Base-by-base conservation (phyloP, 2,329 filamentous ascomycete species). In the Venturia nashicola region DNA sequence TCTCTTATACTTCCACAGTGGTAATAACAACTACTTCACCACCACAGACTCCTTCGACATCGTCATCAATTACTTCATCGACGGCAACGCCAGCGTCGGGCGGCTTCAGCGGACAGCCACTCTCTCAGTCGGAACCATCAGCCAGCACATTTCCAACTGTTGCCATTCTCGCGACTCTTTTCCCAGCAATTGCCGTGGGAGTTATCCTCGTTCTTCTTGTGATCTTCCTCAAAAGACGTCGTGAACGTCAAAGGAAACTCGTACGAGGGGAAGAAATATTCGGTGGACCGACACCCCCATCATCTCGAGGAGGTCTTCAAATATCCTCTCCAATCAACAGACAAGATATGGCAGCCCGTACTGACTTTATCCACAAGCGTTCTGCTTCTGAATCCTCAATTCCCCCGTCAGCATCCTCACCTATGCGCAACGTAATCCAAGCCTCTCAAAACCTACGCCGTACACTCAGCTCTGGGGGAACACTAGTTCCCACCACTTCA, bases 91-190 rank as follows among this genome's bases (percentile, higher is more conserved):
- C 42, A 9, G 27, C 5, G 14, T 36, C 61, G 5, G 40, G 20
- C 12, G 23, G 3, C 14, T 12, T 48, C 18, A 63, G 32, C 48
- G 51, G 48, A 5, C 46, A 46, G n/a, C 20, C 36, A 14, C 39
- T 7, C n/a, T 16, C 43, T 44, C n/a, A 34, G 1, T 39, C 40
- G 18, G 27, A 46, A 18, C 11, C 39, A 16, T 36, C 40, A n/a
- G 54, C 51, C 12, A 64, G 61, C 59, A 51, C 42, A 14, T 62
- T 57, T 7, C 43, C 46, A 14, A 46, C 36, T n/a, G 71, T 70
- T n/a, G 72, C 73, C 34, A 74, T 76, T 44, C 73, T 70, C 14
- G 74, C 73, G 14, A 74, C 73, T 16, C 71, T 76, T 67, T 71
- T 76, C 57, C 73, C 74, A 0, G 74, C 74, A 18, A 69, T 75